phyloP scores from a whole-genome alignment of 306 rosid genomes.

The Cucurbita pepo region DNA sequence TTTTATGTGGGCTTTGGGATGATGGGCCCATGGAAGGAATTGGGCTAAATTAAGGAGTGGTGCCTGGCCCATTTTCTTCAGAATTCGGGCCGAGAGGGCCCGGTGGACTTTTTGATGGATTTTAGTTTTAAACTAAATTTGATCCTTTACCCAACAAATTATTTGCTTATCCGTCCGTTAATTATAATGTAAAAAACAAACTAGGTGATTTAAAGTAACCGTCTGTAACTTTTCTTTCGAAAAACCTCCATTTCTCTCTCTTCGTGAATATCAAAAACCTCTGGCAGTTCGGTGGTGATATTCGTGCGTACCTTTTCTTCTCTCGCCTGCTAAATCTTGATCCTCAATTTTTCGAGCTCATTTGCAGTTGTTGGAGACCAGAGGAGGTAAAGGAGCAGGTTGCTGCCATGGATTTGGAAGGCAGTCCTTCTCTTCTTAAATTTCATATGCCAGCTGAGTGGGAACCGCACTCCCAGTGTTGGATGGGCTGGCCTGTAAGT shows the following conservation, averaged over 20 bases:
- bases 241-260: too few relatives aligned
- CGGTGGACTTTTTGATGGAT: not conserved
- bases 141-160: too few relatives aligned
- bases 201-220: too few relatives aligned
- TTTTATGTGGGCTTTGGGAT: not conserved
- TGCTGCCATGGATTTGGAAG: slow-evolving; percentile 22
- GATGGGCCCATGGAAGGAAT: not conserved
- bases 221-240: too few relatives aligned
- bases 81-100: not conserved
- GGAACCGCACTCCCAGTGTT: slow-evolving; percentile 64
- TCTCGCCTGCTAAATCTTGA: too few relatives aligned
- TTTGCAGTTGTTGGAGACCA: not conserved
- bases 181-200: too few relatives aligned
- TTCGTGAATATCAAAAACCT: too few relatives aligned
- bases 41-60: not conserved
- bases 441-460: slow-evolving; percentile 87
- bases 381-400: not conserved
- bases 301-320: too few relatives aligned
- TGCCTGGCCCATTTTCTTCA: not conserved
- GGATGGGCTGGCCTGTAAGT: slow-evolving; percentile 99
- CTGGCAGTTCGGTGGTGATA: too few relatives aligned
- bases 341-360: too few relatives aligned
- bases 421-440: slow-evolving; percentile 31
- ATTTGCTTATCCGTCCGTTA: too few relatives aligned
- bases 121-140: too few relatives aligned